Percentiles rank a stretch among this genome's conserved stretches.
Conservation (phyloP, 2,329 filamentous ascomycete species). For the Fusarium ramigenum region DNA sequence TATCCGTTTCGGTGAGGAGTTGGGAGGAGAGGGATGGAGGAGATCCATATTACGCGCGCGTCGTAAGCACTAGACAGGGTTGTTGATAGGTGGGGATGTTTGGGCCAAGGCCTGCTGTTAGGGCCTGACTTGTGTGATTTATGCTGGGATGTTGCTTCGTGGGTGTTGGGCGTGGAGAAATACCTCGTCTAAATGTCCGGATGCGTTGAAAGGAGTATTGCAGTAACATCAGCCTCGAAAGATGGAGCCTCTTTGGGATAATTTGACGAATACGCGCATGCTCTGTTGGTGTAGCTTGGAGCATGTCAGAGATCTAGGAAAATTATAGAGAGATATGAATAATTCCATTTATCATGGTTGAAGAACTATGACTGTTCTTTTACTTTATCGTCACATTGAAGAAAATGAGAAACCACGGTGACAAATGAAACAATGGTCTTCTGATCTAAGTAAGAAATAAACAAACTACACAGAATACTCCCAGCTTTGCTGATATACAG, state of each 20-base stretch:
- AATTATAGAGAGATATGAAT: background rate
- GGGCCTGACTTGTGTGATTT: background rate
- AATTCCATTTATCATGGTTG: background rate
- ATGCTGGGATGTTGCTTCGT: background rate
- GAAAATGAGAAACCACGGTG: background rate
- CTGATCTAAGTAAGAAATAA: background rate
- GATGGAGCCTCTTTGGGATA: background rate
- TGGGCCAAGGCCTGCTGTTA: background rate
- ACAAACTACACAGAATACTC: fast-evolving
- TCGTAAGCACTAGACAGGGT: conserved; percentile 11
- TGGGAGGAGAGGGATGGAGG: background rate
- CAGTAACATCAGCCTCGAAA: background rate
- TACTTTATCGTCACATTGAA: background rate
- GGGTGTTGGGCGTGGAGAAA: fast-evolving
- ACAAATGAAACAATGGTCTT: background rate
- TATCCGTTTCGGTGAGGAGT: background rate
- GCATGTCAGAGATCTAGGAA: too few relatives aligned
- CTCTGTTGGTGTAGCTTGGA: background rate
- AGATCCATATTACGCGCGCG: background rate
- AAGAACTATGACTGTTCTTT: background rate
- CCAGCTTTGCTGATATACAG: background rate
- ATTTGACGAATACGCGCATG: background rate
- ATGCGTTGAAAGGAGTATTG: background rate
- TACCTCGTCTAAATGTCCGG: conserved; percentile 1
- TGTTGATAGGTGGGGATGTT: background rate